Evolutionary conservation across 2,329 filamentous ascomycete genomes (phyloP).

Genomic region (Sporothrix phasma): DNA sequence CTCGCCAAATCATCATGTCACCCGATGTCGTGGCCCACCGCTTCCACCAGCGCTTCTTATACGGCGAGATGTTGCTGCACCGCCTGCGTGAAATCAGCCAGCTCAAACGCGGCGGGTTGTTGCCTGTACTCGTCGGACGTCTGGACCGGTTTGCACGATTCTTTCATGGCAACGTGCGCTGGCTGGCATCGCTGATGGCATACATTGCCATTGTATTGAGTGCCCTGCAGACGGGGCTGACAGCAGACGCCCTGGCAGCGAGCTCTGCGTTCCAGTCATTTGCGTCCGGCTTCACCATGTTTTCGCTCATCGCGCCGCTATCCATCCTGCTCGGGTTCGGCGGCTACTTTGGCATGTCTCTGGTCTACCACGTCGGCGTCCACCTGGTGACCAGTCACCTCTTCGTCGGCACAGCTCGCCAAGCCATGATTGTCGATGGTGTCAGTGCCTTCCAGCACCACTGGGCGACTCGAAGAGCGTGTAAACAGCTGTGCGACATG

Average conservation of each 20-base stretch:
- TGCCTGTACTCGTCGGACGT: slow-evolving; percentile 21
- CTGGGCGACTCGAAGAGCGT: slow-evolving; percentile 16
- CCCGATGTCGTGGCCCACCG: slow-evolving; percentile 23
- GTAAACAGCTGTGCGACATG: background rate
- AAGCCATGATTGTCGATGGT: slow-evolving; percentile 1
- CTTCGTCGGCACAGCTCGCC: background rate
- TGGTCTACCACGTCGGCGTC: slow-evolving; percentile 17
- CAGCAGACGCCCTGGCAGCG: slow-evolving; percentile 26
- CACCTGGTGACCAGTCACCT: slow-evolving; percentile 16
- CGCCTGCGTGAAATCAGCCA: slow-evolving; percentile 33
- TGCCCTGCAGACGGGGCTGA: slow-evolving; percentile 40
- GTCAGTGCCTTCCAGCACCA: slow-evolving; percentile 10
- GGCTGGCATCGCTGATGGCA: slow-evolving; percentile 30
- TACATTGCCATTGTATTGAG: slow-evolving; percentile 37
- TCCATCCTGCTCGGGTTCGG: slow-evolving; percentile 16
- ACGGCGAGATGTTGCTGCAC: slow-evolving; percentile 33
- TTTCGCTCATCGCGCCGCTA: slow-evolving; percentile 35
- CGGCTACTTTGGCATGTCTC: slow-evolving; percentile 17
- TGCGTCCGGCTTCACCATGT: slow-evolving; percentile 39
- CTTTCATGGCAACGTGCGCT: slow-evolving; percentile 34
- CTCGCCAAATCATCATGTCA: slow-evolving; percentile 24
- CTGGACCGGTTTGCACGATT: slow-evolving; percentile 30
- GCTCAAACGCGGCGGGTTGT: slow-evolving; percentile 19
- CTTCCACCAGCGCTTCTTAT: slow-evolving; percentile 30
- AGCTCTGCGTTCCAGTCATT: slow-evolving; percentile 33